Base-by-base conservation (phyloP, 2,329 filamentous ascomycete species). In the Metarhizium album region DNA sequence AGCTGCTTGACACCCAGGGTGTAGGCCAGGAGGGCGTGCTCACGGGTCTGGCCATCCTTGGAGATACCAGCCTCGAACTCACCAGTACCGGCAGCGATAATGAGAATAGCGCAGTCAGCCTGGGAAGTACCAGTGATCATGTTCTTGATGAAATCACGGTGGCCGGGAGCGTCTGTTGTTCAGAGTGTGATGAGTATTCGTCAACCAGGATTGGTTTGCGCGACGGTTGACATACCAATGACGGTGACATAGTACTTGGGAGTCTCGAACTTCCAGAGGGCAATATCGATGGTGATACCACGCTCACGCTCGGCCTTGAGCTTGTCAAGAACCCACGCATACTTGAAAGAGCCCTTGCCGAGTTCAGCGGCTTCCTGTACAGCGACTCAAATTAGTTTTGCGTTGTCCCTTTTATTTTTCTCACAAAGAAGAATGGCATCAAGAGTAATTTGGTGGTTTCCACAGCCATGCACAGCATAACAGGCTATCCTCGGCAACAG, bases 61-160 rank as follows among this genome's bases (percentile, higher is more conserved):
- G 93, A 97, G 87, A 98, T 98, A 97, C 93, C 93, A 86, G 93
- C 93, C 86, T 98, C 93, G 86, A 98, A 98, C 85, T 98, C 93
- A 96, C 93, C 93, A 89, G 90, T 95, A 83, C 93, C 93, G 70
- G 93, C 90, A 68, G 91, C 93, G 78, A 98, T 98, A 80, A 98
- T 97, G 82, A 98, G 90, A 75, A 98, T 89, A 71, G 93, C 93
- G 80, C 93, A 97, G 73, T 98, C 93, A 68, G 93, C 93, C 87
- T 97, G 93, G 76, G 93, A 98, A 72, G 93, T 97, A 90, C 93
- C 93, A 86, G 93, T 97, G 77, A 98, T 98, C 93, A 98, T 98
- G 90, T 97, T 98, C 91, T 98, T 98, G 89, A 98, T 97, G 84
- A 97, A 98, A 74, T 98, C 93, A 93, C 93, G 91, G 80, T 98